A percentile compares a stretch with the other conserved stretches of the same genome.
Conservation (phyloP, 2,329 filamentous ascomycete genomes). For the Calonectria hongkongensis region DNA sequence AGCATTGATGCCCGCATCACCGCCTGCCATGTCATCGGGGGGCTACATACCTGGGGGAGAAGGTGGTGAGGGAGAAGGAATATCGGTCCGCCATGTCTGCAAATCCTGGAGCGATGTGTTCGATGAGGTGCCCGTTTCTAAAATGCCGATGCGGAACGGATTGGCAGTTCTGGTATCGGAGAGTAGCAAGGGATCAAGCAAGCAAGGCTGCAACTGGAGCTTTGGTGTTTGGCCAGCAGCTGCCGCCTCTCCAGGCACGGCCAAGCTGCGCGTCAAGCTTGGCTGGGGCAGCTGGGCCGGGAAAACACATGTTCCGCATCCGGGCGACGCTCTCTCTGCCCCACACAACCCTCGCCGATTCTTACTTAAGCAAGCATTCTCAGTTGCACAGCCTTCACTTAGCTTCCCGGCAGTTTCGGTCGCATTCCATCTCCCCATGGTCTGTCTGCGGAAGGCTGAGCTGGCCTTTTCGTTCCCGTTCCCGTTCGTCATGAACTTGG, state of each 20-base stretch:
- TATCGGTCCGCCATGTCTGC: constrained; percentile 95
- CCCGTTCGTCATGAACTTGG: constrained; percentile 46
- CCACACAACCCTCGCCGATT: constrained; percentile 42
- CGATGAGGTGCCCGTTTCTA: constrained; percentile 34
- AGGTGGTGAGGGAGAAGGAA: constrained; percentile 99
- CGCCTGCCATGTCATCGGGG: constrained; percentile 50
- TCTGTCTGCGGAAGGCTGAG: constrained; percentile 54
- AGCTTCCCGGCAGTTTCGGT: constrained; percentile 53
- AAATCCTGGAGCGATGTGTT: constrained; percentile 39
- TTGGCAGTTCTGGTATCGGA: constrained; percentile 45
- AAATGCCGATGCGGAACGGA: constrained; percentile 45
- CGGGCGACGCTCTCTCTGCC: constrained; percentile 32
- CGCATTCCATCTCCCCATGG: constrained; percentile 46
- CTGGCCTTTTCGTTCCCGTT: constrained; percentile 56
- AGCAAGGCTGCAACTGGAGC: constrained; percentile 58
- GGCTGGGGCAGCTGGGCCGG: constrained; percentile 53
- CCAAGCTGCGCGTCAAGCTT: constrained; percentile 63
- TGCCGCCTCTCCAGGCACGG: constrained; percentile 59
- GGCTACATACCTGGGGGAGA: constrained; percentile 93
- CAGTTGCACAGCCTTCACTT: constrained; percentile 46
- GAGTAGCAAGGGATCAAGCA: constrained; percentile 50
- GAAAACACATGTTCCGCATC: constrained; percentile 54
- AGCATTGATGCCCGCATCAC: constrained; percentile 61
- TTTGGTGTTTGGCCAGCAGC: constrained; percentile 58
- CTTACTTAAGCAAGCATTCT: constrained; percentile 33